Percentiles rank a stretch among this genome's conserved stretches.
These are phyloP conservation scores for Cadophora sp. DNA, from an alignment of 2,329 filamentous ascomycete species.

Conservation along the genomic window DNA sequence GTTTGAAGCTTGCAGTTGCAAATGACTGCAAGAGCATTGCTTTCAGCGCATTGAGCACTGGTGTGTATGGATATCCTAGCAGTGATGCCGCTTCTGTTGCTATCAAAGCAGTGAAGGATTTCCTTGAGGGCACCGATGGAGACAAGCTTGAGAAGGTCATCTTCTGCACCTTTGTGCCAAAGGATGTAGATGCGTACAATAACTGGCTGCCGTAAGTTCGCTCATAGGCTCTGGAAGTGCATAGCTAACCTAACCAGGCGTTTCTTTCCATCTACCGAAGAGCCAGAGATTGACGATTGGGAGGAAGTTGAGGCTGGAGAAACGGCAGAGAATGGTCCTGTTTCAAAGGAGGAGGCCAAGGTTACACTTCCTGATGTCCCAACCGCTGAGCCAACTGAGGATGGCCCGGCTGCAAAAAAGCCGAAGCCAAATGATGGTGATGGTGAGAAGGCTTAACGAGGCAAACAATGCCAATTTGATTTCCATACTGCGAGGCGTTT, in stretches of 20 bases:
- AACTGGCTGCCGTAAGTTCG: constrained; percentile 72
- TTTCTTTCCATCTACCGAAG: constrained; percentile 56
- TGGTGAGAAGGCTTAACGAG: constrained; percentile 22
- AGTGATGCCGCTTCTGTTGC: constrained; percentile 75
- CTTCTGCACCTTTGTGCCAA: constrained; percentile 83
- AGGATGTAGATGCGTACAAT: constrained; percentile 79
- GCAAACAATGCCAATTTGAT: constrained; percentile 22
- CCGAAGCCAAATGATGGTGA: constrained; percentile 41
- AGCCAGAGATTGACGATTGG: constrained; percentile 18
- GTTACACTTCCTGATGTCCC: constrained; percentile 49
- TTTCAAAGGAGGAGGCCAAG: constrained; percentile 33
- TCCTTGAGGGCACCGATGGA: constrained; percentile 56
- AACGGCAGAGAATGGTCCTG: constrained; percentile 24
- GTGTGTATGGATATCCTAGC: constrained; percentile 87
- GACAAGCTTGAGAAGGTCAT: constrained; percentile 73
- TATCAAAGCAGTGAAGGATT: constrained; percentile 62
- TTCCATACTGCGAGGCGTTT: constrained; percentile 1
- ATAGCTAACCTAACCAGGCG: constrained; percentile 44
- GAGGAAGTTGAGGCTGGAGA: constrained; percentile 24
- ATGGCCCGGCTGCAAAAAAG: constrained; percentile 46
- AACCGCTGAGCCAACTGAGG: constrained; percentile 45
- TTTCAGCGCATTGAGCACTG: constrained; percentile 86
- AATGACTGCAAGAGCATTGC: constrained; percentile 74
- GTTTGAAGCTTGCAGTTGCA: constrained; percentile 74
- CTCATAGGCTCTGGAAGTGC: neutral